Percentiles rank a stretch among this genome's conserved stretches.
Conservation (phyloP, 2,329 filamentous ascomycete species). For the Fusarium sp. region DNA sequence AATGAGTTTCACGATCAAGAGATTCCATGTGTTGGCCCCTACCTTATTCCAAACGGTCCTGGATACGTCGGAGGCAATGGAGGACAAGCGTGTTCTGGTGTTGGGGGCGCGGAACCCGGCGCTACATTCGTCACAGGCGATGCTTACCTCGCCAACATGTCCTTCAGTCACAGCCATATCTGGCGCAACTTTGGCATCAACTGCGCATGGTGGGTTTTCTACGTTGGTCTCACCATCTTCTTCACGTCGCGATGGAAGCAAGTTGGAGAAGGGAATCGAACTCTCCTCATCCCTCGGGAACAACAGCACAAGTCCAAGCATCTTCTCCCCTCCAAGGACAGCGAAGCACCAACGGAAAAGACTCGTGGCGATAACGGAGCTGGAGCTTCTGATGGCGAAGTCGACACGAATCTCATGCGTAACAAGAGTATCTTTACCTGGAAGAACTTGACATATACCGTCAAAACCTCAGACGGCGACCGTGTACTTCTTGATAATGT, state of each 20-base stretch:
- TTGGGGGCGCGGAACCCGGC: conserved; percentile 65
- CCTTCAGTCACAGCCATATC: conserved; percentile 62
- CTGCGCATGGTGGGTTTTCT: conserved; percentile 71
- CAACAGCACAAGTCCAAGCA: conserved; percentile 54
- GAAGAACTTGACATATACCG: conserved; percentile 77
- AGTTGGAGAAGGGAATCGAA: conserved; percentile 61
- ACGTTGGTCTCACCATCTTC: conserved; percentile 66
- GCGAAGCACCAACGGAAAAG: conserved; percentile 49
- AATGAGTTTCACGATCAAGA: conserved; percentile 74
- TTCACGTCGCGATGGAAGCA: conserved; percentile 67
- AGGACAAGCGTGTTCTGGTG: conserved; percentile 65
- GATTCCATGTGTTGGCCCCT: conserved; percentile 60
- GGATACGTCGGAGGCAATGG: conserved; percentile 53
- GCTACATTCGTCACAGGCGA: conserved; percentile 64
- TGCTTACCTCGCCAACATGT: conserved; percentile 64
- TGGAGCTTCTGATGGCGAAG: conserved; percentile 17
- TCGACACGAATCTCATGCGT: conserved; percentile 58
- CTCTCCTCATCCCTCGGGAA: conserved; percentile 71
- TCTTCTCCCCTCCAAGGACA: conserved; percentile 57
- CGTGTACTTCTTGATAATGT: conserved; percentile 80
- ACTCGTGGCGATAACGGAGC: accelerated
- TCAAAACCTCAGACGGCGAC: conserved; percentile 69
- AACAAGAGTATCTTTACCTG: conserved; percentile 79
- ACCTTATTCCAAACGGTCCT: conserved; percentile 62
- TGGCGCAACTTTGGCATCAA: conserved; percentile 71